phyloP scores from a whole-genome alignment of 371 early-diverging fungal species.

The Basidiobolus meristosporus region DNA sequence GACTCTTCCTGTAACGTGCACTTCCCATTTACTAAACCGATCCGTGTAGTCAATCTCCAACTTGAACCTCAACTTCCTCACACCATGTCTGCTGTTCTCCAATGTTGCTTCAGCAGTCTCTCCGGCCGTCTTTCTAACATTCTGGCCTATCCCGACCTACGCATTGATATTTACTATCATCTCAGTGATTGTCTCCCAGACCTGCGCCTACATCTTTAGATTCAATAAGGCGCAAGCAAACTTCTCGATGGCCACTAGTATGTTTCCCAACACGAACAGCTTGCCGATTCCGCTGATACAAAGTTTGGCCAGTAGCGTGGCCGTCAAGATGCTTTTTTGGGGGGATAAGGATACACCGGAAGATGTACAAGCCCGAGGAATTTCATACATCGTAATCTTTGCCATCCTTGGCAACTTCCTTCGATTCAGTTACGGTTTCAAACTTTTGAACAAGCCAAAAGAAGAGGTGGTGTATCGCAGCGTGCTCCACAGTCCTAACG shows the following conservation, averaged over 20 bases:
- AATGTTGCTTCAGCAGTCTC: slow-evolving; percentile 41
- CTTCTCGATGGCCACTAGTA: slow-evolving; percentile 36
- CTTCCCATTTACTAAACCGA: too few species aligned
- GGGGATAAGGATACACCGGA: slow-evolving; percentile 17
- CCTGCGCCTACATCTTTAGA: slow-evolving; percentile 15
- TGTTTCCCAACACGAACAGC: slow-evolving; percentile 59
- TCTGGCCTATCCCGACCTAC: slow-evolving; percentile 53
- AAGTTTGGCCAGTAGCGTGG: slow-evolving; percentile 44
- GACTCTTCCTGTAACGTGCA: too few species aligned
- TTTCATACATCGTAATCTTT: slow-evolving; percentile 53
- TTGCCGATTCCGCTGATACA: slow-evolving; percentile 49
- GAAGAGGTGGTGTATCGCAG: too few species aligned
- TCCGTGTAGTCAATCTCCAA: too few species aligned
- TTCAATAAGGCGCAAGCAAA: slow-evolving; percentile 22
- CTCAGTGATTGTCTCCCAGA: slow-evolving; percentile 22
- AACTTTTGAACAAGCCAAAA: too few species aligned
- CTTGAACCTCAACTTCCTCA: slow-evolving; percentile 49
- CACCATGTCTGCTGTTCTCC: slow-evolving; percentile 52
- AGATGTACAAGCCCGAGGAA: slow-evolving; percentile 20
- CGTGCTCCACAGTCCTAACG: too few species aligned
- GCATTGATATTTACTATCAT: slow-evolving; percentile 23
- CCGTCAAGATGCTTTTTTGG: slow-evolving; percentile 29
- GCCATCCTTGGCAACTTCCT: slow-evolving; percentile 51
- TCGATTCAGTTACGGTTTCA: slow-evolving; percentile 48
- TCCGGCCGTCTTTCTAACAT: slow-evolving; percentile 28